A percentile compares a stretch with the other conserved stretches of the same genome.
Conservation (phyloP, 2,329 filamentous ascomycete species). For the Colletotrichum spinosum region DNA sequence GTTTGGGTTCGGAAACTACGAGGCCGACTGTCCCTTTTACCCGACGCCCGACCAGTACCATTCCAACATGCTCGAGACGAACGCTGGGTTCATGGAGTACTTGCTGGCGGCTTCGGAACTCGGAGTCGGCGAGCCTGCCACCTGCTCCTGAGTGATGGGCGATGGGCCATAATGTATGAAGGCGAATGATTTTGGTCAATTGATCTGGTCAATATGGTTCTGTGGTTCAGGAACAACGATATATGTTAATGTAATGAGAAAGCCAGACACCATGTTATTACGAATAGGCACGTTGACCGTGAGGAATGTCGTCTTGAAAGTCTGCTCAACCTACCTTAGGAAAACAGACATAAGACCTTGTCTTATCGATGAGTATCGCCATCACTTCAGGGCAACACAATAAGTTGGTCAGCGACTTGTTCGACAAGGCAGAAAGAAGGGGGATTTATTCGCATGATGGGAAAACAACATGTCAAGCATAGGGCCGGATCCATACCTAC, state of each 20-base stretch:
- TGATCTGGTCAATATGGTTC: background rate
- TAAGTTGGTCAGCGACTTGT: no score
- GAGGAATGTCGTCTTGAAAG: no score
- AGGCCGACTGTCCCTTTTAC: constrained; percentile 56
- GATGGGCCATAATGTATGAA: background rate
- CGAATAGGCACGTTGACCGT: no score
- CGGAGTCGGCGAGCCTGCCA: constrained; percentile 34
- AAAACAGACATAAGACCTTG: no score
- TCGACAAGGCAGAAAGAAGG: no score
- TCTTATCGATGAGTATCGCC: no score
- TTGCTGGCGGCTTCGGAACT: constrained; percentile 40
- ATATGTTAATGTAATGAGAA: background rate
- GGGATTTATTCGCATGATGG: no score
- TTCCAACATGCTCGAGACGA: constrained; percentile 56
- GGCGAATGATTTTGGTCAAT: background rate
- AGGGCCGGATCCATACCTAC: no score
- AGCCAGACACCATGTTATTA: no score
- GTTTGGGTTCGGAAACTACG: constrained; percentile 55
- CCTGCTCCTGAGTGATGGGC: constrained; percentile 4
- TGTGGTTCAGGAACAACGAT: background rate
- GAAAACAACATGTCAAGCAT: no score
- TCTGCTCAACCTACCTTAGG: no score
- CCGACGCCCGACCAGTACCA: constrained; percentile 56
- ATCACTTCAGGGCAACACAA: no score
- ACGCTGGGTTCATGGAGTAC: constrained; percentile 61